Base-by-base conservation (phyloP, 495 filamentous ascomycete genomes). In the Sordaria brevicollis region DNA sequence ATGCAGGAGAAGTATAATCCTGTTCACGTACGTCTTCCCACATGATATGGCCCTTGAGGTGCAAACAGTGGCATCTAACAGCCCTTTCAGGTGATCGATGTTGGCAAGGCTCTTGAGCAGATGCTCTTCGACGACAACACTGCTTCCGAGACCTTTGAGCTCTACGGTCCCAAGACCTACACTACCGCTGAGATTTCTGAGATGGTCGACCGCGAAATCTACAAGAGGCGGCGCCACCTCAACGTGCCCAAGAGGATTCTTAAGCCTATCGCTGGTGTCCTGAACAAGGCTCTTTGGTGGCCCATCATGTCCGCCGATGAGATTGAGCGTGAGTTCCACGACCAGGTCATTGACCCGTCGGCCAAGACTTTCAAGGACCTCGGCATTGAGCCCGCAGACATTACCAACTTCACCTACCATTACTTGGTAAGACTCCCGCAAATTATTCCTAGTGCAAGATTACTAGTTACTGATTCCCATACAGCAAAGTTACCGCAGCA, bases 331-430 rank as follows among this genome's bases (percentile, higher is more conserved):
- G 93, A 99, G 80, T 97, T 95, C 84, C 88, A 96, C 73, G 92
- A 98, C 80, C 96, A 98, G 80, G 85, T 87, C 74, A 95, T 99
- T 75, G 95, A 99, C 83, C 86, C 86, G 62, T 89, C 83, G 4
- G 94, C 95, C 65, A 98, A 97, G 87, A 97, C 96, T 6, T 96
- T 98, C 86, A 90, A 90, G 81, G 93, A 98, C 78, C 84, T 99
- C 54, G 92, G 88, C 66, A 96, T 99, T 75, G 89, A 91, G 81
- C 91, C 94, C 21, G 90, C 86, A 49, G 92, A 97, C 66, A 84
- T 98, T 72, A 89, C 85, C 79, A 87, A 90, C 77, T 87, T 91
- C 74, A 95, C 92, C 67, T 97, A 91, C 81, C 90, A 95, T 76
- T 99, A 99, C 81, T 78, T 97, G 88, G 94, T 96, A 86, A 80